These are phyloP conservation scores for Arthrobotrys musiformis DNA, from an alignment of 2,329 filamentous ascomycete species.

Conservation along the genomic window DNA sequence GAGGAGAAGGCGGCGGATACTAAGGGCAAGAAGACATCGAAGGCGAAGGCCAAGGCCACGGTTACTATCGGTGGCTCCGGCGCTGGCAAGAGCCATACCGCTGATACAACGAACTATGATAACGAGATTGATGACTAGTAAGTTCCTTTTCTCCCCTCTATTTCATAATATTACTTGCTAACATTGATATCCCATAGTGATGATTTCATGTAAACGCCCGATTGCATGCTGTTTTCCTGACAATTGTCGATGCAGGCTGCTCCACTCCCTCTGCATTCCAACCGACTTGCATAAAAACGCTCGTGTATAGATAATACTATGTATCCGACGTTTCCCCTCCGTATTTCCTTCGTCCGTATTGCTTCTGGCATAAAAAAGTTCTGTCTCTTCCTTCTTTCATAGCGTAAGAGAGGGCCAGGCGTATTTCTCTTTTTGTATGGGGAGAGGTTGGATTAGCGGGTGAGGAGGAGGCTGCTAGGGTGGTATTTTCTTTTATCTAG, in stretches of 20 bases:
- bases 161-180: neutral
- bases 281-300: neutral
- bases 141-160: conserved; percentile 64
- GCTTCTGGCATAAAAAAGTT: conserved; percentile 15
- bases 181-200: conserved; percentile 4
- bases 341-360: neutral
- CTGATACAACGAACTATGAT: conserved; percentile 82
- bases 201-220: conserved; percentile 44
- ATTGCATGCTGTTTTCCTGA: neutral
- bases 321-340: neutral
- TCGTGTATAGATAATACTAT: neutral
- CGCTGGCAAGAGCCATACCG: conserved; percentile 65
- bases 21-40: conserved; percentile 95
- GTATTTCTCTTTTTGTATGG: neutral
- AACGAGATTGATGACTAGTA: conserved; percentile 83
- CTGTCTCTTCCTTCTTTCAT: neutral
- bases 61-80: conserved; percentile 73
- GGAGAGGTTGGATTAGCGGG: neutral
- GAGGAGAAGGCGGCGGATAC: conserved; percentile 96
- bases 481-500: neutral
- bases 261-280: neutral
- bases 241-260: neutral
- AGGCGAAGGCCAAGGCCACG: conserved; percentile 91
- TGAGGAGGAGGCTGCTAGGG: neutral
- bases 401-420: conserved; percentile 4